phyloP scores from a whole-genome alignment of 768 basidiomycete genomes.

The Trametes elegans region DNA sequence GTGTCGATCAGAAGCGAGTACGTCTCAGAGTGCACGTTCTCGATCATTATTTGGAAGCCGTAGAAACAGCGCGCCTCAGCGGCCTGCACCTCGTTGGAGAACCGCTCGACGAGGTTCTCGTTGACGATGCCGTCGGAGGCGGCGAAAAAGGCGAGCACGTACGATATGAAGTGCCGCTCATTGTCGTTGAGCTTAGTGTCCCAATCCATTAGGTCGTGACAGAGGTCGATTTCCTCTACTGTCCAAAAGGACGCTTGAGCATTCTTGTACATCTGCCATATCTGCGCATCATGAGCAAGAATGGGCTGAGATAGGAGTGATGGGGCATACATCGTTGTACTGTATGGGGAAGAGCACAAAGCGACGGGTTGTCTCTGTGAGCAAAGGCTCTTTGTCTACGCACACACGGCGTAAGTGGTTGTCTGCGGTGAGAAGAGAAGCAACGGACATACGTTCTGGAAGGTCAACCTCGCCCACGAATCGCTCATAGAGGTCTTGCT shows the following conservation, averaged over 20 bases:
- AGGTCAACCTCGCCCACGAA: conserved; percentile 58
- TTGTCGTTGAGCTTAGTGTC: conserved; percentile 71
- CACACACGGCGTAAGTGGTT: not conserved
- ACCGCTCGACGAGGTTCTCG: conserved; percentile 92
- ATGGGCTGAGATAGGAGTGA: not conserved
- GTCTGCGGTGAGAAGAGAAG: not conserved
- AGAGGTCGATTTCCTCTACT: conserved; percentile 88
- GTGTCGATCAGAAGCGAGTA: conserved; percentile 96
- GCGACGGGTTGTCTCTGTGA: conserved; percentile 72
- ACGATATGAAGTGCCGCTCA: conserved; percentile 88
- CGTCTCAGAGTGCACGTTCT: conserved; percentile 95
- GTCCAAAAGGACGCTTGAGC: conserved; percentile 96
- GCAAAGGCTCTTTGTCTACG: conserved; percentile 73
- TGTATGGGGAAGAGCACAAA: conserved; percentile 95
- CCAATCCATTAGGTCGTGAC: conserved; percentile 86
- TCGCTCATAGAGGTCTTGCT: conserved; percentile 29
- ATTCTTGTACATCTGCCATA: conserved; percentile 96
- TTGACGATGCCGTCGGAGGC: conserved; percentile 96
- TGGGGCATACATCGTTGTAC: conserved; percentile 71
- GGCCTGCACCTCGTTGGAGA: conserved; percentile 87
- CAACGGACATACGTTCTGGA: conserved; percentile 41
- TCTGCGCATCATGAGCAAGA: conserved; percentile 42
- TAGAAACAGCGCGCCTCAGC: conserved; percentile 97
- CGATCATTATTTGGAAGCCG: conserved; percentile 99
- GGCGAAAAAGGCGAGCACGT: conserved; percentile 95